A percentile compares a stretch with the other conserved stretches of the same genome.
phyloP scores from a whole-genome alignment of 139 green algal genomes.

The Tetraselmis striata region DNA sequence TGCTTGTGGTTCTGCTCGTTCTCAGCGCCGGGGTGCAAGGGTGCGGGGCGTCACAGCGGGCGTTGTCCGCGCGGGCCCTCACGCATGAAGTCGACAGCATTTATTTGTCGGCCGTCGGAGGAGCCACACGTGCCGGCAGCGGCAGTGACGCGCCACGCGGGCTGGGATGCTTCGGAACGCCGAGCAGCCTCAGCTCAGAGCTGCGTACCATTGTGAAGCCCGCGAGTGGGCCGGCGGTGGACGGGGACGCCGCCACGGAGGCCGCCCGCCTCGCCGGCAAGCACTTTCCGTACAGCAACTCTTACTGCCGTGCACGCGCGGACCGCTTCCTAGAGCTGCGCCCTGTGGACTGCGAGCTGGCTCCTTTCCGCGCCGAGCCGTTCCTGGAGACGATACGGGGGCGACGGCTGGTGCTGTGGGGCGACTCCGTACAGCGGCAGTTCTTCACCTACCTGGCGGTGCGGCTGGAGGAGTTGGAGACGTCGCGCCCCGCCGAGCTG shows the following conservation, averaged over 20 bases:
- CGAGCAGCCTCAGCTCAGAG: neutral
- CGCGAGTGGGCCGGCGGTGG: neutral
- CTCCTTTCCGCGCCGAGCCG: neutral
- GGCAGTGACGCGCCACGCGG: no score
- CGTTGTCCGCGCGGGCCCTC: no score
- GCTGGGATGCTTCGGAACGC: no score
- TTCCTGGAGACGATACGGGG: neutral
- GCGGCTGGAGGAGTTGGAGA: neutral
- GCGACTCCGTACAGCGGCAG: neutral
- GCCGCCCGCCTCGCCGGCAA: neutral
- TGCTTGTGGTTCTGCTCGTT: no score
- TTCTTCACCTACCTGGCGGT: neutral
- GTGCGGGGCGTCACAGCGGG: no score
- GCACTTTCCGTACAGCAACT: neutral
- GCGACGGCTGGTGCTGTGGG: neutral
- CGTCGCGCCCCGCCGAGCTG: neutral
- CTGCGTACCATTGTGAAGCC: neutral
- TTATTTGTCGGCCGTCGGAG: no score
- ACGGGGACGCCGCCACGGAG: neutral
- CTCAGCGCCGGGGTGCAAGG: no score
- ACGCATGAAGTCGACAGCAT: no score
- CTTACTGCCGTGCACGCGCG: neutral
- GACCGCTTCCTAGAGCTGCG: neutral
- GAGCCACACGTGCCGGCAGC: no score
- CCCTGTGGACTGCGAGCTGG: neutral